Percentiles rank a stretch among this genome's conserved stretches.
Evolutionary conservation across 2,329 filamentous ascomycete species (phyloP).

Genomic region (Keithomyces neogunnii): DNA sequence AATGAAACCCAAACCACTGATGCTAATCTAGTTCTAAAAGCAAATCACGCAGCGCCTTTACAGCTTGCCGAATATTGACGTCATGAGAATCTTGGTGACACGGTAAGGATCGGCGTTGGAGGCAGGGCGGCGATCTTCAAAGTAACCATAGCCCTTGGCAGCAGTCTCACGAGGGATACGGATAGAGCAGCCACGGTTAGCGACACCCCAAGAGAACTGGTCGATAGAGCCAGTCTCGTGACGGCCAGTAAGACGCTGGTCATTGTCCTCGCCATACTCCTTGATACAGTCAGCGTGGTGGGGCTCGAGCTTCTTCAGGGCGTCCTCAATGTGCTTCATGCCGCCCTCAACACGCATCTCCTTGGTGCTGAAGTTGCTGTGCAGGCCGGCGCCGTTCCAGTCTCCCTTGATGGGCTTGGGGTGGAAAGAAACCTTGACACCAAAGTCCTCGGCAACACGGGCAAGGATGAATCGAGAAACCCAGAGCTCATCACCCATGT

Average conservation of each 20-base stretch:
- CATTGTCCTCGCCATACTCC: constrained; percentile 94
- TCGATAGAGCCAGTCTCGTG: constrained; percentile 95
- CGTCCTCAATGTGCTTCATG: constrained; percentile 88
- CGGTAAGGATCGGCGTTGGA: constrained; percentile 86
- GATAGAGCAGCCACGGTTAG: constrained; percentile 90
- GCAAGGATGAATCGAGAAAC: constrained; percentile 72
- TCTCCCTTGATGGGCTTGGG: constrained; percentile 89
- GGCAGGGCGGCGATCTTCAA: constrained; percentile 75
- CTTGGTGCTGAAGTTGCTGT: constrained; percentile 88
- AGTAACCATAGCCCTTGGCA: constrained; percentile 88
- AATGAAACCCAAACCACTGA: neutral
- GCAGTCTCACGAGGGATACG: constrained; percentile 82
- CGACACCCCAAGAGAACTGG: constrained; percentile 86
- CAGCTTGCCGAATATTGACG: constrained; percentile 45
- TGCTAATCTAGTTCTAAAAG: neutral
- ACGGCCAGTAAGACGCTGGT: constrained; percentile 80
- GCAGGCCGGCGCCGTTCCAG: constrained; percentile 93
- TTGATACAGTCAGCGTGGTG: constrained; percentile 79
- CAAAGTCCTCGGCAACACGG: constrained; percentile 93
- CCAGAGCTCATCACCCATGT: constrained; percentile 96
- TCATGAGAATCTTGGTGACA: constrained; percentile 70
- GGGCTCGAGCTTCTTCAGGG: constrained; percentile 73
- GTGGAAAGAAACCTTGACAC: constrained; percentile 87
- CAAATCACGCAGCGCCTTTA: constrained; percentile 5
- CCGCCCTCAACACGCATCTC: constrained; percentile 86